A percentile compares a stretch with the other conserved stretches of the same genome.
phyloP scores from a whole-genome alignment of 192 early-diverging fungal species.

The Umbelopsis vinacea region DNA sequence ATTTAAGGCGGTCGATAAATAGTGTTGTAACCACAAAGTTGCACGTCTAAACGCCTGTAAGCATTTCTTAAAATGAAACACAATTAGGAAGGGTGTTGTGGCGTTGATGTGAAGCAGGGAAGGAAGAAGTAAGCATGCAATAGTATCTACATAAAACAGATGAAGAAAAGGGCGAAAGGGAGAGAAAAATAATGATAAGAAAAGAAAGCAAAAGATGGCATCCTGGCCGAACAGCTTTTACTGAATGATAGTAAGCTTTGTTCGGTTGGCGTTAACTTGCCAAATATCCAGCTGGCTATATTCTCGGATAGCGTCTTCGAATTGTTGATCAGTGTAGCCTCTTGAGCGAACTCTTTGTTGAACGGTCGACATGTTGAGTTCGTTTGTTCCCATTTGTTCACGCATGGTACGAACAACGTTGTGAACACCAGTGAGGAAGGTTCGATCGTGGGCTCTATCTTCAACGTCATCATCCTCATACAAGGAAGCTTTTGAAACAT shows the following conservation, averaged over 20 bases:
- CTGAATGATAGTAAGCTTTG: constrained; percentile 48
- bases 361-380: constrained; percentile 65
- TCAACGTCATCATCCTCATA: constrained; percentile 56
- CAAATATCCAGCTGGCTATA: constrained; percentile 81
- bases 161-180: too few species aligned
- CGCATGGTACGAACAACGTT: constrained; percentile 78
- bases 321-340: constrained; percentile 78
- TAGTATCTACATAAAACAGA: constrained; percentile 25
- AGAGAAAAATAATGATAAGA: neutral
- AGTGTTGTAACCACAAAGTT: too few species aligned
- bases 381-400: constrained; percentile 51
- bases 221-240: neutral
- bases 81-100: neutral
- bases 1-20: too few species aligned
- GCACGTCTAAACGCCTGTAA: neutral
- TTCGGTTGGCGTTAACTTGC: constrained; percentile 62
- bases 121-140: constrained; percentile 12
- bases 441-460: constrained; percentile 45
- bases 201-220: neutral
- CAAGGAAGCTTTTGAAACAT: constrained; percentile 89
- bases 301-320: constrained; percentile 71
- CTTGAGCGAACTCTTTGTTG: constrained; percentile 72
- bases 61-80: constrained; percentile 9
- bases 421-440: constrained; percentile 72
- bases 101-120: neutral